Base-by-base conservation (phyloP, 805 yeast species). In the Barnettozyma botsteinii region DNA sequence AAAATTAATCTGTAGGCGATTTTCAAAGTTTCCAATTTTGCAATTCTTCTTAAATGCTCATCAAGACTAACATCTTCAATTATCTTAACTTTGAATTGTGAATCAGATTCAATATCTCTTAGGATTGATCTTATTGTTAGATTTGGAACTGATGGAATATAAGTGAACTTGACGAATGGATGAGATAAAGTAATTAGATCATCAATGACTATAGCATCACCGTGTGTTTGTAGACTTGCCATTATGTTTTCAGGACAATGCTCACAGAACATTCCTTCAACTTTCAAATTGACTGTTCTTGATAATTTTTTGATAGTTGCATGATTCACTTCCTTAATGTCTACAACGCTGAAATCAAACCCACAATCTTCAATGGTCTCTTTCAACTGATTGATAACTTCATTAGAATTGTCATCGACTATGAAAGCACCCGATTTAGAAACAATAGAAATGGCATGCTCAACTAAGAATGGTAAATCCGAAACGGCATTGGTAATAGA, bases 221-320 rank as follows among this genome's bases (percentile, higher is more conserved):
- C 88, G 47, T 68, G 77, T 7, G 65, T 64, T 2, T 61, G 51
- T 31, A 84, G 61, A 24, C 71, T 71, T 4, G 65, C 59, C 52
- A 69, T 71, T 23, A 83, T 68, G 2, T 68, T 55, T 25, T 67
- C 71, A 1, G 91, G 91, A 55, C 91, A 84, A 52, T 78, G 75
- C 12, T 68, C 73, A 60, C 91, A 84, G 55, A 61, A 78, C 85
- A 83, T 81, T 1, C 88, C 88, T 1, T 65, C 66, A 8, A 82
- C 67, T 31, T 64, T 67, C 40, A 84, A 61, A 43, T 73, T 73
- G 33, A 82, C 72, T 0, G 78, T 67, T 48, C 91, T 67, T 4
- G 81, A 65, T 33, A 61, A 65, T 31, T 66, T 67, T 45, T 70
- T 68, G 3, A 69, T 64, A n/a, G 72, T 66, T 1, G 73, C 66